Conservation (phyloP, 805 yeast species). For the Metschnikowia vanudenii region DNA sequence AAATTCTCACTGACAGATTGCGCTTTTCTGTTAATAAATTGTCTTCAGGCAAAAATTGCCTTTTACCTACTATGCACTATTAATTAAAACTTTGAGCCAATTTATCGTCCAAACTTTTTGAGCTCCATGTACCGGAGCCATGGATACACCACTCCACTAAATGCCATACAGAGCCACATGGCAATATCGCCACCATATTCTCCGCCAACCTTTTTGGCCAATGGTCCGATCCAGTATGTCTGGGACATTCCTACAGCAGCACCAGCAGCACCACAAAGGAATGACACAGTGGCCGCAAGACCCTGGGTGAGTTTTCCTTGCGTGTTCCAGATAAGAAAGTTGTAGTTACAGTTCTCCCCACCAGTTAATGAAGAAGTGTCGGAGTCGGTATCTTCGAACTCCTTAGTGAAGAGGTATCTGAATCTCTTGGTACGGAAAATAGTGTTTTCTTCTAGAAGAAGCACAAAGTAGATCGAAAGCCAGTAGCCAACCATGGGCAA, state of each 20-base stretch:
- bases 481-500: conserved; percentile 91
- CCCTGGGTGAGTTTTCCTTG: conserved; percentile 61
- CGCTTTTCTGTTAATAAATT: too few species aligned
- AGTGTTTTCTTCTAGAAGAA: conserved; percentile 68
- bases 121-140: conserved; percentile 63
- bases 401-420: conserved; percentile 31
- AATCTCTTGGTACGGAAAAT: conserved; percentile 58
- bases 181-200: conserved; percentile 77
- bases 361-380: conserved; percentile 13
- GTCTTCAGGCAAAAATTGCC: too few species aligned
- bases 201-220: conserved; percentile 57
- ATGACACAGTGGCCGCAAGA: conserved; percentile 65
- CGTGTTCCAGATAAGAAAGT: conserved; percentile 59
- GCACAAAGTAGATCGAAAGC: conserved; percentile 77
- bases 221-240: conserved; percentile 75
- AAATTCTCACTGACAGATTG: too few species aligned
- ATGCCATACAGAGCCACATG: conserved; percentile 73
- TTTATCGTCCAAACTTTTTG: conserved; percentile 38
- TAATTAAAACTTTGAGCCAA: background rate
- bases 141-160: conserved; percentile 66
- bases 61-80: too few species aligned
- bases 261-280: conserved; percentile 71
- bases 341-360: conserved; percentile 15
- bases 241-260: conserved; percentile 89
- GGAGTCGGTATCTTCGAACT: conserved; percentile 23